A percentile compares a stretch with the other conserved stretches of the same genome.
These are phyloP conservation scores for Cicer cuneatum DNA, from an alignment of 306 rosid species.

Conservation along the genomic window DNA sequence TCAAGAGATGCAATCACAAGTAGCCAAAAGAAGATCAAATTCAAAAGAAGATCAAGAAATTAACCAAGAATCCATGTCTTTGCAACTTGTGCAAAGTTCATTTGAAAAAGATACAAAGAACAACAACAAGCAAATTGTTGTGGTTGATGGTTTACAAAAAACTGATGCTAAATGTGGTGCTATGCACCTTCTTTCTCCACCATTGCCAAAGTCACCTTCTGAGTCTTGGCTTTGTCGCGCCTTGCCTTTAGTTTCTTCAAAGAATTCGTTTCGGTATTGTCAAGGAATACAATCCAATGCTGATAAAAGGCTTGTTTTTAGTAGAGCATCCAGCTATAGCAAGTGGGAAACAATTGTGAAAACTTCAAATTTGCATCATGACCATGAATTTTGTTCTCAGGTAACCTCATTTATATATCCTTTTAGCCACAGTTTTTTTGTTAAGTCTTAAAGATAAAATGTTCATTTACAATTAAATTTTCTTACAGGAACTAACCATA, in stretches of 20 bases:
- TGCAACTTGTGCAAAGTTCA: conserved; percentile 44
- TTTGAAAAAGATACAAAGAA: conserved; percentile 44
- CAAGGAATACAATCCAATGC: conserved; percentile 38
- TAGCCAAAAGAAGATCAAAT: conserved; percentile 48
- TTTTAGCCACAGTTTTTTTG: not conserved
- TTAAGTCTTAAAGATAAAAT: conserved; percentile 8
- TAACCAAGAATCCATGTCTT: conserved; percentile 39
- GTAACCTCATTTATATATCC: conserved; percentile 53
- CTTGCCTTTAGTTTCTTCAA: conserved; percentile 66
- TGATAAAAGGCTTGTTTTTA: conserved; percentile 54
- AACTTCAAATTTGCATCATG: conserved; percentile 65
- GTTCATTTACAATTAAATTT: conserved; percentile 32
- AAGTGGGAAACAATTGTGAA: conserved; percentile 99
- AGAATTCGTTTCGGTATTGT: conserved; percentile 48
- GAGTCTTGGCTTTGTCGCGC: conserved; percentile 95
- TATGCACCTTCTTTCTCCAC: conserved; percentile 62
- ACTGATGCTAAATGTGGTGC: conserved; percentile 31
- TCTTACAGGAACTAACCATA: conserved; percentile 71
- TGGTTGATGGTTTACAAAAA: conserved; percentile 49
- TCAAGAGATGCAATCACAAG: conserved; percentile 50
- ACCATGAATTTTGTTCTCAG: conserved; percentile 74
- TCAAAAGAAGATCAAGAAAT: conserved; percentile 41
- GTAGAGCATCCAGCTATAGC: conserved; percentile 53
- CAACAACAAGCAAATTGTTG: conserved; percentile 48
- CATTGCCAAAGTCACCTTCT: conserved; percentile 89